Evolutionary conservation across 1,284 basidiomycete species (phyloP).

Genomic region (Cryptococcus jaspeensis): DNA sequence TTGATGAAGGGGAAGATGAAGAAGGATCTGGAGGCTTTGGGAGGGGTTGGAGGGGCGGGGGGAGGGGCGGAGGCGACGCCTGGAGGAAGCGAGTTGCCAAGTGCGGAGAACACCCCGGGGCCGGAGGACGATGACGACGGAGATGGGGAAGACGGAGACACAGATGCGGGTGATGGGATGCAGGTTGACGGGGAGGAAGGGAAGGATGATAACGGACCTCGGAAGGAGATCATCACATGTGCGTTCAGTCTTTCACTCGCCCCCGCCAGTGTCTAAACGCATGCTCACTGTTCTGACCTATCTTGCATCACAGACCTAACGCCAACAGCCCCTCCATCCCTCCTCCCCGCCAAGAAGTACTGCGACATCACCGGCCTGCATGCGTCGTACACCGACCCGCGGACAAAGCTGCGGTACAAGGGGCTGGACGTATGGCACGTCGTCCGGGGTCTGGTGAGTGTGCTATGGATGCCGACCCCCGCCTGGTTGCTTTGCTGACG

Average conservation of each 20-base stretch:
- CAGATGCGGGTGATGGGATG: not conserved
- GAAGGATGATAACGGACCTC: constrained; percentile 10
- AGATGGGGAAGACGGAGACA: constrained; percentile 13
- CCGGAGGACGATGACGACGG: constrained; percentile 24
- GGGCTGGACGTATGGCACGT: constrained; percentile 51
- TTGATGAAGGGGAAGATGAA: constrained; percentile 17
- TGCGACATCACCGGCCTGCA: constrained; percentile 57
- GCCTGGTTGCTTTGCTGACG: not conserved
- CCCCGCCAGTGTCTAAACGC: not conserved
- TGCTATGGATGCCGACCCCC: constrained; percentile 1
- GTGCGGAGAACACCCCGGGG: constrained; percentile 29
- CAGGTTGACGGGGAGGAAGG: not conserved
- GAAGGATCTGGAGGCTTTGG: constrained; percentile 8
- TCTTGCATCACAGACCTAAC: constrained; percentile 41
- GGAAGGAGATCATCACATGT: constrained; percentile 50
- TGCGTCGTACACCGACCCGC: constrained; percentile 51
- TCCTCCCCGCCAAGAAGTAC: constrained; percentile 53
- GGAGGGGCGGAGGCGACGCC: not conserved
- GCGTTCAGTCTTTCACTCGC: constrained; percentile 12
- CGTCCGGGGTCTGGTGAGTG: constrained; percentile 48
- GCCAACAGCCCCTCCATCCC: constrained; percentile 47
- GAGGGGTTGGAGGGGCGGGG: constrained; percentile 3
- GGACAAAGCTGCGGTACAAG: constrained; percentile 51
- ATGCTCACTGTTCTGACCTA: not conserved
- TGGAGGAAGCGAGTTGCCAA: constrained; percentile 9